These are phyloP conservation scores for Blastobotrys apis DNA, from an alignment of 1,139 yeast genomes.

Conservation along the genomic window DNA sequence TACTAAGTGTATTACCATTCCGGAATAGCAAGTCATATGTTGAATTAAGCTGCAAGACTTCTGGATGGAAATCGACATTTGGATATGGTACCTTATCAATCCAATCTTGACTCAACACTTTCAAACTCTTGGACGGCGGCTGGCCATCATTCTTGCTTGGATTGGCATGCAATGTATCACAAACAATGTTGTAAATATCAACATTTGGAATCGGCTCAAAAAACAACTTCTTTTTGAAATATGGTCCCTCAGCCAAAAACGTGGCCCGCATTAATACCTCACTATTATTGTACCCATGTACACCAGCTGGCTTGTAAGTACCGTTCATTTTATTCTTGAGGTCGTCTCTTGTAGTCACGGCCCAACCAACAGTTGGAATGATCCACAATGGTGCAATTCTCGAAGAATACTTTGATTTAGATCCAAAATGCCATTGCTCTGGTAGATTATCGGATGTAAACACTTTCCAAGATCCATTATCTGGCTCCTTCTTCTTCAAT, in stretches of 20 bases:
- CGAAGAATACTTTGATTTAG: slow-evolving; percentile 47
- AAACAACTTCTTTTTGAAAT: slow-evolving; percentile 43
- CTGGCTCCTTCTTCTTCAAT: slow-evolving; percentile 28
- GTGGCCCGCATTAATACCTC: slow-evolving; percentile 79
- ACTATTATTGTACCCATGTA: slow-evolving; percentile 78
- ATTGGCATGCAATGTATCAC: slow-evolving; percentile 57
- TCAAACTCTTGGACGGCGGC: slow-evolving; percentile 30
- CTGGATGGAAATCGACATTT: slow-evolving; percentile 45
- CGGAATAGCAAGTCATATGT: slow-evolving; percentile 32
- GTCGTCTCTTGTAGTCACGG: slow-evolving; percentile 60
- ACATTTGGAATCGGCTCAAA: slow-evolving; percentile 66
- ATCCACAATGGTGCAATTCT: slow-evolving; percentile 85
- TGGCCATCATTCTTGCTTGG: slow-evolving; percentile 62
- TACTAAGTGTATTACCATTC: background rate
- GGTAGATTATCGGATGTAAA: slow-evolving; percentile 60
- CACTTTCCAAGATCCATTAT: slow-evolving; percentile 43
- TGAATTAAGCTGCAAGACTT: slow-evolving; percentile 30
- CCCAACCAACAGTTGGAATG: slow-evolving; percentile 76
- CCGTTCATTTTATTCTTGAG: slow-evolving; percentile 42
- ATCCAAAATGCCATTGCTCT: slow-evolving; percentile 62
- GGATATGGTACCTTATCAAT: slow-evolving; percentile 53
- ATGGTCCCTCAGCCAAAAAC: slow-evolving; percentile 80
- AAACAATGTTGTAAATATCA: slow-evolving; percentile 69
- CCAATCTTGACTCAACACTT: slow-evolving; percentile 49
- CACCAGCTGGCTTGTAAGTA: slow-evolving; percentile 64